Base-by-base conservation (phyloP, 1,284 basidiomycete genomes). In the Afroboletus lepidellus region DNA sequence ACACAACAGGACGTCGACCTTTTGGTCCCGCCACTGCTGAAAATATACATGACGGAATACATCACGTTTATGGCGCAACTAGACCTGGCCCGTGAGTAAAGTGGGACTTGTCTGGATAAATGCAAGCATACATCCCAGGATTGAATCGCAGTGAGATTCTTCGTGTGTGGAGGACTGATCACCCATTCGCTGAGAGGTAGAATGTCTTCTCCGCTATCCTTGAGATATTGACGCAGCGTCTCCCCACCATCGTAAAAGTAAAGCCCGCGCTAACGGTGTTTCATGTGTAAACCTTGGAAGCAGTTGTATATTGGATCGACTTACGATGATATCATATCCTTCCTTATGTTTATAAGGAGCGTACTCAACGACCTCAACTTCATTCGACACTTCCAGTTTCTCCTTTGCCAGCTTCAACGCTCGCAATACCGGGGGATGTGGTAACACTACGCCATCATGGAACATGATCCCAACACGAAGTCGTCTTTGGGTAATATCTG, bases 391-490 rank as follows among this genome's bases (percentile, higher is more conserved):
- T 44, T 64, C 59, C 41, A 81, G 58, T 18, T 69, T 74, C 18
- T 56, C 58, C 53, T 71, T 74, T 9, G 68, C 65, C 24, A 63
- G 55, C 36, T 68, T 59, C 46, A 80, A 48, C 9, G 77, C 79
- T 8, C 75, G 67, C 25, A 63, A 55, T 48, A 77, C 64, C 0
- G 78, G 78, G 16, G 78, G 75, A 25, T 75, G 74, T 6, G 80
- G 78, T 15, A 64, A 57, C 5, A 77, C 75, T 7, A 74, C 66
- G 2, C 73, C 76, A 50, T 83, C 77, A 56, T 78, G 69, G 59
- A 63, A 63, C 66, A 80, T 69, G 32, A 82, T 62, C 9, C 74
- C 77, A 48, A 81, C 69, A 20, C 72, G 73, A 20, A 80, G 64
- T 52, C 67, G 67, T 46, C 46, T 63, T 33, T 60, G 51, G 21